These are phyloP conservation scores for Geotrichum bryndzae DNA, from an alignment of 1,139 yeast genomes.

Conservation along the genomic window DNA sequence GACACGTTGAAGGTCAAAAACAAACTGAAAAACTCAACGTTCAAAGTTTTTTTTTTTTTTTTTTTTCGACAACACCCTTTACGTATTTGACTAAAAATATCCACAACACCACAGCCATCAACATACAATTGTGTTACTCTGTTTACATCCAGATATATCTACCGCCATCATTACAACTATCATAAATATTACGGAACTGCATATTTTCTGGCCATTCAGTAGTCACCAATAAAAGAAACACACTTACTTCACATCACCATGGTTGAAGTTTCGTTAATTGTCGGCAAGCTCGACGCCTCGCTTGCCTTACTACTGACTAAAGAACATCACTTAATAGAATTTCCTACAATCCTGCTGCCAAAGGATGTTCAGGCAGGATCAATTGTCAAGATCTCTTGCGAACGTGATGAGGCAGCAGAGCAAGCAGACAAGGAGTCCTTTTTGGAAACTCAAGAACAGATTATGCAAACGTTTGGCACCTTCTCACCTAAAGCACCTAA, in stretches of 20 bases:
- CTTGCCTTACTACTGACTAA: slow-evolving; percentile 82
- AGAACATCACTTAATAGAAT: slow-evolving; percentile 92
- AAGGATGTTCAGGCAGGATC: slow-evolving; percentile 90
- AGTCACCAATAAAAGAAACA: too few relatives aligned
- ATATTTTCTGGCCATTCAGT: too few relatives aligned
- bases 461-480: slow-evolving; percentile 65
- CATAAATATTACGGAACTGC: too few relatives aligned
- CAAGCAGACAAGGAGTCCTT: slow-evolving; percentile 53
- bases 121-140: too few relatives aligned
- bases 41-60: too few relatives aligned
- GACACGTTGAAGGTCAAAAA: too few relatives aligned
- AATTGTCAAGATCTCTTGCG: slow-evolving; percentile 81
- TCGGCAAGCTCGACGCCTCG: slow-evolving; percentile 93
- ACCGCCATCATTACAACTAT: too few relatives aligned
- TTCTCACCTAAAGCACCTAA: slow-evolving; percentile 67
- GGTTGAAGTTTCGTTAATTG: slow-evolving; percentile 89
- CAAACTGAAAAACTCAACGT: too few relatives aligned
- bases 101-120: too few relatives aligned
- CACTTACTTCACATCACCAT: slow-evolving; percentile 30
- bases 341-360: slow-evolving; percentile 88
- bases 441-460: slow-evolving; percentile 63
- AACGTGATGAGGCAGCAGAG: slow-evolving; percentile 71
- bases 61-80: too few relatives aligned
- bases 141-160: too few relatives aligned
- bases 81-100: too few relatives aligned